These are phyloP conservation scores for Fallopia convolvulus DNA, from an alignment of 148 eudicot genomes.

Conservation along the genomic window DNA sequence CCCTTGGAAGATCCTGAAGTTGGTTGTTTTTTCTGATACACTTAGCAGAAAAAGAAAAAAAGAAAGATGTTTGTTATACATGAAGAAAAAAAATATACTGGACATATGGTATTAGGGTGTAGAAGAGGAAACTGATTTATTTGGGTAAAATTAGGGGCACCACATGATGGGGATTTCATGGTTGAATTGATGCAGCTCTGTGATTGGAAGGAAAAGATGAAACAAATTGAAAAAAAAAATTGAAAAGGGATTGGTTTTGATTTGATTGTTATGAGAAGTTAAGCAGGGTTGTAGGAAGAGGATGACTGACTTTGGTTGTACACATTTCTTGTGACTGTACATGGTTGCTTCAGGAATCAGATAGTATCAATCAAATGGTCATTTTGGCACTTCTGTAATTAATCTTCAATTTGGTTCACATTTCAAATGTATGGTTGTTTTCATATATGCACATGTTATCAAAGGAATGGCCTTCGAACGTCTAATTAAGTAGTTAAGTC, in stretches of 20 bases:
- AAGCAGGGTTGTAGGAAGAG: not conserved
- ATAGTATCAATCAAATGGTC: not conserved
- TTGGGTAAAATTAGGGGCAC: constrained; percentile 1
- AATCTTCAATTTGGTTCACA: not conserved
- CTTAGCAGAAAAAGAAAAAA: not conserved
- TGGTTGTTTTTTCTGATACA: constrained; percentile 4
- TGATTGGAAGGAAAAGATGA: not conserved
- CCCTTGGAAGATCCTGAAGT: not conserved
- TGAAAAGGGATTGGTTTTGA: not conserved
- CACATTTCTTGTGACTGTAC: constrained; percentile 4
- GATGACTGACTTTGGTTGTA: not conserved
- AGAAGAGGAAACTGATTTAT: not conserved
- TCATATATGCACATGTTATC: not conserved
- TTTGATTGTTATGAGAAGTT: not conserved
- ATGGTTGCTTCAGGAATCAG: constrained; percentile 8
- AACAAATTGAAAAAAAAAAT: not conserved
- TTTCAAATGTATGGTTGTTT: not conserved
- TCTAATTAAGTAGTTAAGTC: no score
- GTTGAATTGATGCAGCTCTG: not conserved
- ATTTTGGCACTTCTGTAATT: not conserved
- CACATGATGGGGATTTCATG: not conserved
- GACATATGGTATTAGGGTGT: constrained; percentile 4
- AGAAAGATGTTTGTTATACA: not conserved
- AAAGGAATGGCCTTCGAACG: no score
- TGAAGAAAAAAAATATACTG: not conserved